Base-by-base conservation (phyloP, 768 basidiomycete species). In the Daedalea quercina region DNA sequence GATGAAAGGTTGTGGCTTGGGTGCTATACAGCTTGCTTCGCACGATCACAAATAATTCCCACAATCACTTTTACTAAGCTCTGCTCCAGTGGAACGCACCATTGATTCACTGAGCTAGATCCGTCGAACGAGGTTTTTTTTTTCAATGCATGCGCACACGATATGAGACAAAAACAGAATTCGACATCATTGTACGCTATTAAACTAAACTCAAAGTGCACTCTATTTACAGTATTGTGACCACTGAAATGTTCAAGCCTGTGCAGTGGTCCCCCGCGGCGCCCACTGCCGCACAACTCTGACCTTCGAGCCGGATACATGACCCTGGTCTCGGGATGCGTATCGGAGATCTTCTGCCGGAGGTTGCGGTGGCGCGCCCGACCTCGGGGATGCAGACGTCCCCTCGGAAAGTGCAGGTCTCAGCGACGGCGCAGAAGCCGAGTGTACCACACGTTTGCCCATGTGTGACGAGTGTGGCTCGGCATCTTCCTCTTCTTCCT, bases 261-360 rank as follows among this genome's bases (percentile, higher is more conserved):
- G 72, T 55, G 73, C 74, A 23, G 73, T 53, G 45, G 42, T 54
- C 37, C 57, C 55, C 44, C 53, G 43, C 12, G 60, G 46, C 41
- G 59, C 55, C 62, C 77, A 79, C 60, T 79, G 76, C 58, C 75
- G 74, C 54, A 82, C 70, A 44, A 75, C 71, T 65, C 73, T 78
- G 59, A 82, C 35, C 54, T 61, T 59, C 26, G 54, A 48, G n/a
- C 42, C 51, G 20, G 46, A 42, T 7, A 19, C 44, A 23, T 28
- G 55, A 37, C 26, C 20, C 45, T 35, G 55, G 31, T 50, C 59
- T 15, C 37, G 37, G 19, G 53, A 44, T 47, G 33, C 23, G 55
- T 23, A 46, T 44, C 44, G 37, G 51, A 22, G 57, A 58, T 50
- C 66, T 57, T 77, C 77, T 57, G 66, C 76, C 7, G 75, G 76